Conservation (phyloP, 768 basidiomycete genomes). For the Lactarius sanguifluus region DNA sequence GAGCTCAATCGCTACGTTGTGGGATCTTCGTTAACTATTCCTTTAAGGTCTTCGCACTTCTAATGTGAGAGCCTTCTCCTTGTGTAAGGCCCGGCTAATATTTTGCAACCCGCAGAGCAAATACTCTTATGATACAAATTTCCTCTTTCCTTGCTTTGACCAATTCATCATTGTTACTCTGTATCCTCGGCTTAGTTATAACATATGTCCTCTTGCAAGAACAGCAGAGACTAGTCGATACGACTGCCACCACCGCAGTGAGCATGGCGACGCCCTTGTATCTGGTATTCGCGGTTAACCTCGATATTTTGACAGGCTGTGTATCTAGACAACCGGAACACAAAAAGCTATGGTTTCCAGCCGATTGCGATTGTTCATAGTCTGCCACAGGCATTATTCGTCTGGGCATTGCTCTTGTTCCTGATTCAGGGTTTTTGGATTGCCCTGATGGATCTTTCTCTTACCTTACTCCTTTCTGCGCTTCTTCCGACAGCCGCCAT, state of each 20-base stretch:
- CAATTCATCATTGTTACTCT: slow-evolving; percentile 14
- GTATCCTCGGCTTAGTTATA: not conserved
- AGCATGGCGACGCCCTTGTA: not conserved
- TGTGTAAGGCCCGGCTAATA: not conserved
- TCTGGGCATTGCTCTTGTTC: not conserved
- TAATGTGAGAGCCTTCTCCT: not conserved
- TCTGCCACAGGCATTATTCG: not conserved
- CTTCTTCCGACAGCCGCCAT: not conserved
- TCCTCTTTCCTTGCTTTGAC: not conserved
- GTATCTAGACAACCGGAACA: not conserved
- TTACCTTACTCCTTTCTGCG: not conserved
- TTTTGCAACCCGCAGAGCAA: slow-evolving; percentile 5
- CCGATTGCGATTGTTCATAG: not conserved
- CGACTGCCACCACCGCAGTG: not conserved
- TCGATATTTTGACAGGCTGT: not conserved
- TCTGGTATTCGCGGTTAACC: not conserved
- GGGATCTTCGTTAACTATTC: not conserved
- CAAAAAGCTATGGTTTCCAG: not conserved
- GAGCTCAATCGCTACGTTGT: not conserved
- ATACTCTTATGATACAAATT: slow-evolving; percentile 7
- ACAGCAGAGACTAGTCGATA: slow-evolving; percentile 6
- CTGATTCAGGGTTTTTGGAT: not conserved
- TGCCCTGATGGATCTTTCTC: not conserved
- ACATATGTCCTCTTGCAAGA: slow-evolving; percentile 6
- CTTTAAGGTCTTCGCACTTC: not conserved